Evolutionary conservation across 2,329 filamentous ascomycete species (phyloP), one percentile per base, ranked within the genome.

Genomic region (Chaetomium strumarium): DNA sequence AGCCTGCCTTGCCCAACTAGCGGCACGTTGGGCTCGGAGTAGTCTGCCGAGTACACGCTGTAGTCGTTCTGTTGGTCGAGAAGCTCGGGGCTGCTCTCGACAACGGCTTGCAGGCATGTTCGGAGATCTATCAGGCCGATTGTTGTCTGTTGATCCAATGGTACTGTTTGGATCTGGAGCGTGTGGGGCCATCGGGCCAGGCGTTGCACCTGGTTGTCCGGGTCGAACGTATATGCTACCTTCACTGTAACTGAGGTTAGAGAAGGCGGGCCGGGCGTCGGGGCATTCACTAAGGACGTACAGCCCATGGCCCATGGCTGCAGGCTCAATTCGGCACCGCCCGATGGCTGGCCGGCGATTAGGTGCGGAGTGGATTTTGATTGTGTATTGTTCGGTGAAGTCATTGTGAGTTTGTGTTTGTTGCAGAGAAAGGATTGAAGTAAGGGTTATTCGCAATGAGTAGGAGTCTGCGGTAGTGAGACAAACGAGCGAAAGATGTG

Each of bases 41-140:
- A 97, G 69, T 99, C 93, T 73, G 90, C 89, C 30, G 92, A 90
- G 70, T 99, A 99, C 52, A 99, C 84, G n/a, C 90, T 93, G 71
- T 93, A 99, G 72, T 99, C 91, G 69, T 81, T 72, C 72, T 71
- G 86, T 67, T 75, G 86, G 75, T 65, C 81, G 43, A 90, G 75
- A 42, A 99, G 79, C 71, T 99, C 93, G 36, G 93, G 93, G 66
- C 93, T 97, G 72, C 78, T 80, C 52, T 81, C 74, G 20, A 76
- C 73, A 55, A 99, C 85, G 52, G 91, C 88, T 67, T 92, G 84
- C 42, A 96, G 81, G 69, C 93, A 97, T 57, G 86, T 85, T 60
- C 85, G 85, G 49, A 97, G 76, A 68, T 96, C 90, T 60, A 96
- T 82, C 48, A 96, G 79, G 58, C 93, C 93, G 60, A 99, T 91